phyloP scores from a whole-genome alignment of 192 early-diverging fungal species.

The Entophlyctis luteolus region DNA sequence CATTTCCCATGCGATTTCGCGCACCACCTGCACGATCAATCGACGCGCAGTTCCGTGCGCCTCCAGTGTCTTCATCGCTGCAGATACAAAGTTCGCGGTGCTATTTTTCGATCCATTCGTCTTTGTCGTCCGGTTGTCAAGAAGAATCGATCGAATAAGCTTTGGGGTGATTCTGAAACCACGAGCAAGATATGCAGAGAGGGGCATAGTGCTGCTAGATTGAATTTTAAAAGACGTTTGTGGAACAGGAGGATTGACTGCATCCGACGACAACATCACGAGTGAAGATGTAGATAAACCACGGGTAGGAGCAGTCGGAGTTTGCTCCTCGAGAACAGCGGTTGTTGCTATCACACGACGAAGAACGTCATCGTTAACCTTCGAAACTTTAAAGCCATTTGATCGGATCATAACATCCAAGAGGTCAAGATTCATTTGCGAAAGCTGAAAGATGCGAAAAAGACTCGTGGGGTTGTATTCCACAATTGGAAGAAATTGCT shows the following conservation, averaged over 20 bases:
- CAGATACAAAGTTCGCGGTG: not conserved
- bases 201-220: too few relatives aligned
- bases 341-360: slow-evolving; percentile 8
- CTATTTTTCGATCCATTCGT: too few relatives aligned
- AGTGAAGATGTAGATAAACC: too few relatives aligned
- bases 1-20: slow-evolving; percentile 13
- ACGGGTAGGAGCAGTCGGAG: too few relatives aligned
- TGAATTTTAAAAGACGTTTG: too few relatives aligned
- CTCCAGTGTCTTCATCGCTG: not conserved
- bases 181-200: not conserved
- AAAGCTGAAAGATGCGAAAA: slow-evolving; percentile 21
- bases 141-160: slow-evolving; percentile 1
- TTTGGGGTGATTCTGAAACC: slow-evolving; percentile 8
- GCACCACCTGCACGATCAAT: not conserved
- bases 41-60: not conserved
- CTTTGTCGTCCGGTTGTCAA: too few relatives aligned
- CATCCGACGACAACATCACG: too few relatives aligned
- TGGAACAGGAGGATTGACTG: too few relatives aligned
- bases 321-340: too few relatives aligned
- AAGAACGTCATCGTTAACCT: slow-evolving; percentile 23
- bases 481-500: slow-evolving; percentile 11
- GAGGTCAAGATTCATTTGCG: slow-evolving; percentile 9
- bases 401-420: slow-evolving; percentile 15
- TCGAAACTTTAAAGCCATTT: slow-evolving; percentile 19
- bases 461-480: slow-evolving; percentile 12